These are phyloP conservation scores for Pelagomonas calceolata DNA, from an alignment of 108 stramenopile genomes.

Conservation along the genomic window DNA sequence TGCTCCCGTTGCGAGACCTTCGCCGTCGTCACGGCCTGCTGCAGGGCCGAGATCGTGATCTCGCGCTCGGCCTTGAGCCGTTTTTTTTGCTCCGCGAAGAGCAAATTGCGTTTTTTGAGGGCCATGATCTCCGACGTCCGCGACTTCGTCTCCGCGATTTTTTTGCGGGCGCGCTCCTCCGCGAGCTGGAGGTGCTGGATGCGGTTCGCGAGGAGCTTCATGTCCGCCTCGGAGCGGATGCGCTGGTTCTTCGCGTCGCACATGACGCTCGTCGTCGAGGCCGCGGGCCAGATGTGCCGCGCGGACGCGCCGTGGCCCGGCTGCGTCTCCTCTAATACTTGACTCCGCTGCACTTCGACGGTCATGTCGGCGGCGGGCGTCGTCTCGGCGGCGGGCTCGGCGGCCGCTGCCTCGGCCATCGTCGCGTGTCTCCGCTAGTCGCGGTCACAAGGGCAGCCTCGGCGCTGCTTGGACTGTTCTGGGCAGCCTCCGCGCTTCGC, in stretches of 20 bases:
- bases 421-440: too few species aligned
- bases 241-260: conserved; percentile 28
- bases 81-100: not conserved
- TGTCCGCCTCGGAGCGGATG: conserved; percentile 28
- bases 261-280: conserved; percentile 7
- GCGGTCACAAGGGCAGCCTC: too few species aligned
- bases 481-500: too few species aligned
- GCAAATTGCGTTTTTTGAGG: not conserved
- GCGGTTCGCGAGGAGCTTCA: conserved; percentile 27
- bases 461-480: too few species aligned
- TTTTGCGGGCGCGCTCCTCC: conserved; percentile 1
- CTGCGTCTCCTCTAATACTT: too few species aligned
- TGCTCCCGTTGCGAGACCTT: too few species aligned
- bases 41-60: not conserved
- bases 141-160: conserved; percentile 24
- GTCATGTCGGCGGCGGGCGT: too few species aligned
- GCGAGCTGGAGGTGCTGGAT: conserved; percentile 23
- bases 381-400: too few species aligned
- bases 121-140: not conserved
- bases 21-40: not conserved
- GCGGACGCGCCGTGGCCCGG: too few species aligned
- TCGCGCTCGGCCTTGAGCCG: not conserved
- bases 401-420: too few species aligned
- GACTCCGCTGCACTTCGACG: too few species aligned
- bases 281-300: not conserved